Conservation (phyloP, 305 asterid species). For the Fraxinus sp. region DNA sequence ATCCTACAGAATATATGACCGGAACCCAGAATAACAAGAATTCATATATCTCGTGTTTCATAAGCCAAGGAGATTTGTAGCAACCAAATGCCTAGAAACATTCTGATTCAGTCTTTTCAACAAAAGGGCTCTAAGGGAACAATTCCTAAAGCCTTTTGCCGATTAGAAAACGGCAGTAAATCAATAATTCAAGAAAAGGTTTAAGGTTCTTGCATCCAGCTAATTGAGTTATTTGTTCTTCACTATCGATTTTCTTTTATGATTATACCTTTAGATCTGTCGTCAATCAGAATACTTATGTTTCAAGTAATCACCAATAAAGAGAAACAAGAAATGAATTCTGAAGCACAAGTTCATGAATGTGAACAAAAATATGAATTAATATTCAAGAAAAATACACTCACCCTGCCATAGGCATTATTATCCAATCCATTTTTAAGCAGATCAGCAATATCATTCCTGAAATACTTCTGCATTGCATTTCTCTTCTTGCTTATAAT, state of each 20-base stretch:
- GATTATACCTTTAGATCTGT: conserved; percentile 10
- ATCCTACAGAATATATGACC: not conserved
- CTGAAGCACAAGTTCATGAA: conserved; percentile 9
- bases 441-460: conserved; percentile 71
- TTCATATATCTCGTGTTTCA: not conserved
- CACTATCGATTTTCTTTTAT: not conserved
- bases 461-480: conserved; percentile 72
- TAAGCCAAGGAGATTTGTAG: not conserved
- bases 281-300: not conserved
- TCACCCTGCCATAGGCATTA: conserved; percentile 80
- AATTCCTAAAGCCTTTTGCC: not conserved
- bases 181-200: not conserved
- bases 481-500: conserved; percentile 66
- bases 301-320: conserved; percentile 1
- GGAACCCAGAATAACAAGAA: not conserved
- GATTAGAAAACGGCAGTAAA: not conserved
- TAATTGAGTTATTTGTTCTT: not conserved
- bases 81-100: not conserved
- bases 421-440: conserved; percentile 59
- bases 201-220: not conserved
- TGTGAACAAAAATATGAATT: not conserved
- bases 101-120: not conserved
- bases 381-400: not conserved
- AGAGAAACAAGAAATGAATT: not conserved
- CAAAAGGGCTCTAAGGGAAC: not conserved